Evolutionary conservation across 495 filamentous ascomycete species (phyloP).

Genomic region (Aspergillus avenaceus): DNA sequence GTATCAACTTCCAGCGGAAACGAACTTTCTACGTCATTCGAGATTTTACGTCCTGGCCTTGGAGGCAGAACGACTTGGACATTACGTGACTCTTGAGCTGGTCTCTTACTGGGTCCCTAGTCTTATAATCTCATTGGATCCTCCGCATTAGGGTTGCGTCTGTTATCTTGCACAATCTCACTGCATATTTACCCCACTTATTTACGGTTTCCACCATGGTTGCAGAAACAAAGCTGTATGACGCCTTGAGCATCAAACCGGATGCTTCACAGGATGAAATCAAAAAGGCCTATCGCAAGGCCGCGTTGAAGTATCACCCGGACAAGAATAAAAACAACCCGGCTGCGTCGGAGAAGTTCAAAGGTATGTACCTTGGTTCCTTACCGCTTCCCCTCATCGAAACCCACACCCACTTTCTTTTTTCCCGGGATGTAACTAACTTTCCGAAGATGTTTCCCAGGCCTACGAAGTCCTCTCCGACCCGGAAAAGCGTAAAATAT

Average conservation of each 20-base stretch:
- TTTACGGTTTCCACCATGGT: slow-evolving; percentile 57
- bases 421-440: slow-evolving; percentile 11
- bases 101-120: background rate
- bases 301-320: slow-evolving; percentile 87
- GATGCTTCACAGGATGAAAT: slow-evolving; percentile 86
- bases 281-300: slow-evolving; percentile 95
- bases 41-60: slow-evolving; percentile 15
- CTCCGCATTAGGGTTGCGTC: slow-evolving; percentile 2
- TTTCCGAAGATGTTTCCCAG: slow-evolving; percentile 69
- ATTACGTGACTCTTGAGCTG: background rate
- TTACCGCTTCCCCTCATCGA: background rate
- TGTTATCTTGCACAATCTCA: background rate
- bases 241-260: slow-evolving; percentile 69
- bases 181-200: slow-evolving; percentile 17
- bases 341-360: slow-evolving; percentile 80
- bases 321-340: slow-evolving; percentile 97
- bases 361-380: slow-evolving; percentile 40
- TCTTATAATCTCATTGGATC: background rate
- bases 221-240: slow-evolving; percentile 83
- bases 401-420: background rate
- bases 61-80: slow-evolving; percentile 1
- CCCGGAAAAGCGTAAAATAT: slow-evolving; percentile 93
- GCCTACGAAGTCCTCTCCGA: slow-evolving; percentile 98
- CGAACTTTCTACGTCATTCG: slow-evolving; percentile 43
- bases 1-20: background rate